phyloP scores from a whole-genome alignment of 2,329 filamentous ascomycete species.

The Phyllachora maydis region DNA sequence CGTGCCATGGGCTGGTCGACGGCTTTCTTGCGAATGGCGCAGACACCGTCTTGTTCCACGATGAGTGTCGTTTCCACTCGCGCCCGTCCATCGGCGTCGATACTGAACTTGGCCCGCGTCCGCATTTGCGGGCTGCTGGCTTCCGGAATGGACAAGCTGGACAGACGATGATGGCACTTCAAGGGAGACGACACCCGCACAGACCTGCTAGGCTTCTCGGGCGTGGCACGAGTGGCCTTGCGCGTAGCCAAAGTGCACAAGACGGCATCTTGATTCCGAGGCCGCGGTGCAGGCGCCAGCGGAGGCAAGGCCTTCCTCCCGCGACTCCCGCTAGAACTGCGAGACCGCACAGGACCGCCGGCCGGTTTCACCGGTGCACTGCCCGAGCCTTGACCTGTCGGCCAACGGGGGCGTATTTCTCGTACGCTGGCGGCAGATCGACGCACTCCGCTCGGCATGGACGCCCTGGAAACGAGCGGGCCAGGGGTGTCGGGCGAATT shows the following conservation, averaged over 20 bases:
- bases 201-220: too few species aligned
- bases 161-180: conserved; percentile 28
- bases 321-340: conserved; percentile 32
- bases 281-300: conserved; percentile 20
- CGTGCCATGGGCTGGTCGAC: conserved; percentile 7
- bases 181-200: too few species aligned
- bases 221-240: conserved; percentile 14
- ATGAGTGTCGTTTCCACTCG: conserved; percentile 29
- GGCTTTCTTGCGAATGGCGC: too few species aligned
- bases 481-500: too few species aligned
- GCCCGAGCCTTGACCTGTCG: conserved; percentile 17
- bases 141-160: conserved; percentile 36
- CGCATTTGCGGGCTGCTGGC: conserved; percentile 20
- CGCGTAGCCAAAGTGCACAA: conserved; percentile 11
- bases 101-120: conserved; percentile 39
- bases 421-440: conserved; percentile 23
- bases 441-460: too few species aligned
- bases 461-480: too few species aligned
- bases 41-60: conserved; percentile 6
- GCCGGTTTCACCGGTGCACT: conserved; percentile 31
- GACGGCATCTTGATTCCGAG: conserved; percentile 8
- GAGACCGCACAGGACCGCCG: conserved; percentile 24
- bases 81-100: conserved; percentile 39
- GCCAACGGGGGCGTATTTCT: conserved; percentile 19
- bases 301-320: conserved; percentile 24